Evolutionary conservation across 805 yeast genomes (phyloP), one percentile per base, ranked within the genome.

Genomic region (Myxozyma kluyveri): DNA sequence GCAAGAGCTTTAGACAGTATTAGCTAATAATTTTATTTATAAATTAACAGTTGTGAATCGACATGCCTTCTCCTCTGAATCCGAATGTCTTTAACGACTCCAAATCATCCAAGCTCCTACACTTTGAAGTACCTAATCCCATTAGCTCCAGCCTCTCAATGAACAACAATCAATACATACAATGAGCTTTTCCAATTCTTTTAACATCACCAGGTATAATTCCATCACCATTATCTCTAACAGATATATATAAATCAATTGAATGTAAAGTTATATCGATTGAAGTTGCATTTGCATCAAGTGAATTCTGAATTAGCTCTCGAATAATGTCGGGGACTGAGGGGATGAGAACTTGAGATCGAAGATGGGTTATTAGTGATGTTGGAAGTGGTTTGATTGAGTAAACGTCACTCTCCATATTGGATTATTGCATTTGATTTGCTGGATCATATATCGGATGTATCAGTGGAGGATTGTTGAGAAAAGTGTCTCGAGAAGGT

Each of bases 151-250:
- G 39, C 10, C 22, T 9, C 36, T 24, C 18, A 7, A 39, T 18
- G 17, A 12, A 17, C 22, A 27, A 9, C 14, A 21, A 17, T 9
- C 19, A n/a, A 10, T 22, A 36, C 53, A 7, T 40, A 50, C 62
- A 64, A 59, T 73, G 65, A 5, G 72, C 62, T 9, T 48, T 42
- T 0, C 82, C 84, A 1, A 82, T 59, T 1, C 42, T 23, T 2
- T 56, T 59, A 52, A 86, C 51, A 39, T 79, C 80, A 0, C 61
- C 69, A 0, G 75, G 74, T 2, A 53, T 29, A 2, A 87, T 75
- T 0, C 95, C 95, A 0, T 1, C 2, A 0, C 95, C 95, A 64
- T 87, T 68, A 64, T 87, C 95, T 1, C 47, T 47, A 1, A 83
- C 78, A 4, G 49, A 41, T 21, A 66, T 26, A 26, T 41, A 47